These are phyloP conservation scores for Leucocoprinus leucothites DNA, from an alignment of 768 basidiomycete genomes.

Conservation along the genomic window DNA sequence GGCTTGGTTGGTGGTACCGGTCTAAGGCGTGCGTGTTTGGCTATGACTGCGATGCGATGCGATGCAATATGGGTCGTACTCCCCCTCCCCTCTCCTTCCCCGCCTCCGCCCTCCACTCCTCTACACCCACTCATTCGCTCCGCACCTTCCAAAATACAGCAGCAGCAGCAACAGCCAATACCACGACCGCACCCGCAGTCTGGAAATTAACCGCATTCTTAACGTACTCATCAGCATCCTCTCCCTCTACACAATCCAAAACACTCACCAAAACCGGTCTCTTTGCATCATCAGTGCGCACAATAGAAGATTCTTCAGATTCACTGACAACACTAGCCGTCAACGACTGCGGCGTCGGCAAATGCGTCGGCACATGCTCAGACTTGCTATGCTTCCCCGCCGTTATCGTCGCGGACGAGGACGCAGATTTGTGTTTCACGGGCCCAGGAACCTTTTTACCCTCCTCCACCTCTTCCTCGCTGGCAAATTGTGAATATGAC, in stretches of 20 bases:
- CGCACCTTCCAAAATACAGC: slow-evolving; percentile 75
- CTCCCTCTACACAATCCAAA: slow-evolving; percentile 8
- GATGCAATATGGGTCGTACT: no score
- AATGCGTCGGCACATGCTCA: not conserved
- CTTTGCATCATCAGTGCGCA: no score
- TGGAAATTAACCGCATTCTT: slow-evolving; percentile 37
- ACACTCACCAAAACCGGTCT: not conserved
- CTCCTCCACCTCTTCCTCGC: slow-evolving; percentile 23
- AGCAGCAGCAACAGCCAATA: slow-evolving; percentile 65
- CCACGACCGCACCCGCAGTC: slow-evolving; percentile 60
- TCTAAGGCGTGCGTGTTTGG: no score
- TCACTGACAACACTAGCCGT: not conserved
- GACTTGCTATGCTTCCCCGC: not conserved
- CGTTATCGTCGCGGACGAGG: not conserved
- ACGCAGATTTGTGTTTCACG: not conserved
- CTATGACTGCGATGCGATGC: no score
- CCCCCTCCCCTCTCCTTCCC: not conserved
- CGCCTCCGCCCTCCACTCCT: not conserved
- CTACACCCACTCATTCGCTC: not conserved
- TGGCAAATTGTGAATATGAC: slow-evolving; percentile 11
- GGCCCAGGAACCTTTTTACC: slow-evolving; percentile 21
- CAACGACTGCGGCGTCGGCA: not conserved
- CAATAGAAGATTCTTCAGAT: not conserved
- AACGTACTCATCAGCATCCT: slow-evolving; percentile 12
- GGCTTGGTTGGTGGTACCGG: no score